Evolutionary conservation across 2,329 filamentous ascomycete species (phyloP), one percentile per base, ranked within the genome.

Genomic region (Fusarium annulatum): DNA sequence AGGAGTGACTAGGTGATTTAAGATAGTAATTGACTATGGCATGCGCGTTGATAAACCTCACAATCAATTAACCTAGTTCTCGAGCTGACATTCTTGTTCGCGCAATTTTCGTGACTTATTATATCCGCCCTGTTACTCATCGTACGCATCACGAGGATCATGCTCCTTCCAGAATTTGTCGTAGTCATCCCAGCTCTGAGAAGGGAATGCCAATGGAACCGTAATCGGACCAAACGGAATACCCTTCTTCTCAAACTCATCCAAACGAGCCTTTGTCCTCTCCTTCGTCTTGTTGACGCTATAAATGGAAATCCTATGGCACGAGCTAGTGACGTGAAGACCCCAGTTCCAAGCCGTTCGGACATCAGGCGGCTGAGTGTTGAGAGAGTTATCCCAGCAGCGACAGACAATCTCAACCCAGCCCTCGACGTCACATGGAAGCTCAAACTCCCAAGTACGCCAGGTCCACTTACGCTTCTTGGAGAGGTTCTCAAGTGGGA

Each of bases 261-360:
- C 84, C 21, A 92, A 80, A 1, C 89, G 82, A 38, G 80, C 80
- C 23, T 83, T 84, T 0, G 89, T 92, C 6, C 72, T 71, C 2
- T 85, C 83, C 41, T 82, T 85, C 4, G 80, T 83, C 73, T 81
- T 85, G 80, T 92, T 92, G 59, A 92, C 86, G 73, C 89, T 92
- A 79, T 91, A 92, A 11, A 92, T 80, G 57, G 85, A 87, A 73
- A 92, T 84, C 3, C 89, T 84, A 69, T 92, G 91, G 64, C 88
- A 90, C 1, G 86, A 89, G 11, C 85, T 88, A 0, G 90, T 92
- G 7, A 92, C 89, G 75, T 92, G 90, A 26, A 92, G 80, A 21
- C 88, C 90, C 89, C 89, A 92, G 75, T 92, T 92, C 88, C 88
- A 91, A 0, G 87, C 83, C 9, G 85, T 84, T 18, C 89, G 81